These are phyloP conservation scores for Nicotiana undulata DNA, from an alignment of 257 asterid species.

Conservation along the genomic window DNA sequence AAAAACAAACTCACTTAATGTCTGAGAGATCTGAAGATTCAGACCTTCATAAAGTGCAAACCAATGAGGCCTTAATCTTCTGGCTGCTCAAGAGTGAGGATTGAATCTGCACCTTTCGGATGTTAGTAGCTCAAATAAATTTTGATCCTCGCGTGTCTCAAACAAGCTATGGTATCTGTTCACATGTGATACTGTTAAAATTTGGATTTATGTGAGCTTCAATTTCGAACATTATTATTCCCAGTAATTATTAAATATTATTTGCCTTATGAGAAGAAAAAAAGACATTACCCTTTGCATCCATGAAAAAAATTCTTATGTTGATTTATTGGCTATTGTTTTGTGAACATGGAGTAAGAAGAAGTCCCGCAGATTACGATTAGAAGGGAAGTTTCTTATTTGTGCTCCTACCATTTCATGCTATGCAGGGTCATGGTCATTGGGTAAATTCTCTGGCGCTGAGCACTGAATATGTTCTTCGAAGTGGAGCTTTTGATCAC, in stretches of 20 bases:
- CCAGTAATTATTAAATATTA: too few species aligned
- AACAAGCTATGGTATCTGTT: background rate
- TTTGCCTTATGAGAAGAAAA: background rate
- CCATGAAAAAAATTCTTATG: background rate
- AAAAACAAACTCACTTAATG: too few species aligned
- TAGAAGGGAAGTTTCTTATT: background rate
- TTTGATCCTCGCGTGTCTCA: background rate
- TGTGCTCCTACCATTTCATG: background rate
- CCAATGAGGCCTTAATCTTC: too few species aligned
- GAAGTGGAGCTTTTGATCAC: constrained; percentile 95
- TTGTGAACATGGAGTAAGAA: background rate
- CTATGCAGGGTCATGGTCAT: constrained; percentile 87
- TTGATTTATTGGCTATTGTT: background rate
- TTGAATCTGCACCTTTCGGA: background rate
- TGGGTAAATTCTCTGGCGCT: constrained; percentile 96
- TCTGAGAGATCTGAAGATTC: too few species aligned
- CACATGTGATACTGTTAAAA: background rate
- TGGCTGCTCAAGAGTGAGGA: background rate
- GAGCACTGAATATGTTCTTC: constrained; percentile 91
- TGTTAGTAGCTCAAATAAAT: background rate
- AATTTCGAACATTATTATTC: background rate
- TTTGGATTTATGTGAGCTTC: background rate
- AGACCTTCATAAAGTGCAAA: too few species aligned
- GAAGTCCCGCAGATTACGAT: background rate
- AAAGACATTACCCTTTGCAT: background rate